Percentiles rank a stretch among this genome's conserved stretches.
Evolutionary conservation across 176 grass and related monocot genomes (phyloP).

Genomic region (Eragrostis curvula): DNA sequence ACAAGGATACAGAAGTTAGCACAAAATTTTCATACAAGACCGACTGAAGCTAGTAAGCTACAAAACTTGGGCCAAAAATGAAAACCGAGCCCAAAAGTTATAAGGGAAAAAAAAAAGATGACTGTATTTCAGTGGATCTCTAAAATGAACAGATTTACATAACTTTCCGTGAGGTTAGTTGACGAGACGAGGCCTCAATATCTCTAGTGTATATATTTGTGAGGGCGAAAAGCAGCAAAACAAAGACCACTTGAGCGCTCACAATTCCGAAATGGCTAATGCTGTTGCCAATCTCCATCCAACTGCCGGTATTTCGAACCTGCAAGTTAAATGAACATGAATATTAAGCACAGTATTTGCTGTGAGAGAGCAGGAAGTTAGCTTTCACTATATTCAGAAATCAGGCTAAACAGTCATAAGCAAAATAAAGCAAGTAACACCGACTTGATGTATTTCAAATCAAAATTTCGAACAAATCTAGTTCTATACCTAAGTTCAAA

Average conservation of each 20-base stretch:
- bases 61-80: conserved; percentile 34
- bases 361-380: not conserved
- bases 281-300: conserved; percentile 99
- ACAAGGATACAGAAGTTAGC: not conserved
- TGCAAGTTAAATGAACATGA: conserved; percentile 35
- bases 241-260: conserved; percentile 93
- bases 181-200: conserved; percentile 65
- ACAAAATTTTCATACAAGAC: conserved; percentile 19
- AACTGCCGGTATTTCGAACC: conserved; percentile 92
- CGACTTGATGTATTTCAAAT: conserved; percentile 10
- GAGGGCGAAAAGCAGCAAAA: conserved; percentile 91
- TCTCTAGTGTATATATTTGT: conserved; percentile 93
- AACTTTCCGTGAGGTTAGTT: conserved; percentile 56
- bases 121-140: not conserved
- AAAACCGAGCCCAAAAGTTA: conserved; percentile 7
- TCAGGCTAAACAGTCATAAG: conserved; percentile 15
- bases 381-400: conserved; percentile 13
- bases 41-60: not conserved
- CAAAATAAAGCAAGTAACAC: conserved; percentile 4
- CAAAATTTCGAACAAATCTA: not conserved
- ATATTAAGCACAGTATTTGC: conserved; percentile 3
- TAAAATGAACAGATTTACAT: conserved; percentile 45
- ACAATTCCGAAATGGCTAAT: conserved; percentile 96
- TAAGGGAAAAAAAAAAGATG: not conserved
- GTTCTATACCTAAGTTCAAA: not conserved